Conservation (phyloP, 805 yeast species). For the Pichia californica region DNA sequence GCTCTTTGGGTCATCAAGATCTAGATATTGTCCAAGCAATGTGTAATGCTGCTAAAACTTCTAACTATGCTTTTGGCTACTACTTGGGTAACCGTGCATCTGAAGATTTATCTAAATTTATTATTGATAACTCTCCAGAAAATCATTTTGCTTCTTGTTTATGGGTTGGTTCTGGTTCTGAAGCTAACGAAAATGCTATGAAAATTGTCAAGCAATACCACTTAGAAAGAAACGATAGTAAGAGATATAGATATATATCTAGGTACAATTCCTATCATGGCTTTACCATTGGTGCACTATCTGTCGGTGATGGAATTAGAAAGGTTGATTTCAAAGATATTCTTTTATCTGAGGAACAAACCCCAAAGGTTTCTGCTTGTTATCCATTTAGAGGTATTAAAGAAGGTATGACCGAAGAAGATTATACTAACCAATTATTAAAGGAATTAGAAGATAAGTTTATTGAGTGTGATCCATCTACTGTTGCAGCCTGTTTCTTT, state of each 20-base stretch:
- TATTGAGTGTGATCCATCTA: slow-evolving; percentile 35
- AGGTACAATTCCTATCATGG: slow-evolving; percentile 45
- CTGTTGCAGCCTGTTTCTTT: slow-evolving; percentile 35
- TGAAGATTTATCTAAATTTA: slow-evolving; percentile 40
- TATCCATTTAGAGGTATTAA: slow-evolving; percentile 18
- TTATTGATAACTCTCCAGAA: slow-evolving; percentile 33
- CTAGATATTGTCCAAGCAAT: slow-evolving; percentile 34
- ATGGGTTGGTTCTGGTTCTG: slow-evolving; percentile 68
- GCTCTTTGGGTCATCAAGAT: slow-evolving; percentile 40
- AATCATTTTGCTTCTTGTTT: slow-evolving; percentile 35
- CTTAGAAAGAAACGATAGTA: slow-evolving; percentile 35
- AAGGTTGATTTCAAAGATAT: slow-evolving; percentile 29
- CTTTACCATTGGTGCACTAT: slow-evolving; percentile 40
- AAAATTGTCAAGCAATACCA: slow-evolving; percentile 54
- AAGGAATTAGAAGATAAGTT: slow-evolving; percentile 36
- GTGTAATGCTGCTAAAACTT: slow-evolving; percentile 30
- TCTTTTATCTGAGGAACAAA: slow-evolving; percentile 19
- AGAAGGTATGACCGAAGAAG: slow-evolving; percentile 25
- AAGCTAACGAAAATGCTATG: slow-evolving; percentile 74
- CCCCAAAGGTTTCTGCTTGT: slow-evolving; percentile 26
- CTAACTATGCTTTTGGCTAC: slow-evolving; percentile 33
- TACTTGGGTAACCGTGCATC: slow-evolving; percentile 34
- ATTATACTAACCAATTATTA: slow-evolving; percentile 31
- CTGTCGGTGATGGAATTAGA: slow-evolving; percentile 34
- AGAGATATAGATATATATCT: slow-evolving; percentile 36